These are phyloP conservation scores for Otatea glauca DNA, from an alignment of 176 grass and related monocot species.

Conservation along the genomic window DNA sequence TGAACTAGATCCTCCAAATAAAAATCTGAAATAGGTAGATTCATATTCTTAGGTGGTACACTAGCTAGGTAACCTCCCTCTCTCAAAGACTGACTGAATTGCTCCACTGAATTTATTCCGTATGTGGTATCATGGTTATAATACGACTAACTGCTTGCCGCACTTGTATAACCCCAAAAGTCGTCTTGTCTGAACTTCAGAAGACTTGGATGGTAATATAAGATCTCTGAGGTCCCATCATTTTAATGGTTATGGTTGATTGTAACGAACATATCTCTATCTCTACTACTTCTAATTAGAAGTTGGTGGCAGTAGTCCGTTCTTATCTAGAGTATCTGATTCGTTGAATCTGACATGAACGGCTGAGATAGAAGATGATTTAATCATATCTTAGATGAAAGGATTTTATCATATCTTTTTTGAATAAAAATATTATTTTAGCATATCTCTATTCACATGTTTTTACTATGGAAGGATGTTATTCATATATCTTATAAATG, in stretches of 20 bases:
- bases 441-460: no score
- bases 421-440: no score
- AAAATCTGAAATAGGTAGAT: background rate
- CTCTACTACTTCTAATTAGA: no score
- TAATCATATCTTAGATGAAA: no score
- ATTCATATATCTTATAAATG: no score
- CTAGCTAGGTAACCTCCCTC: background rate
- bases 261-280: slow-evolving; percentile 24
- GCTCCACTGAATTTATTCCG: slow-evolving; percentile 44
- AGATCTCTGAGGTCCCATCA: background rate
- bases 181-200: background rate
- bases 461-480: no score
- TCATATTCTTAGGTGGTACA: background rate
- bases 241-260: slow-evolving; percentile 21
- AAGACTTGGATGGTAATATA: background rate
- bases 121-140: slow-evolving; percentile 28
- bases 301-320: no score
- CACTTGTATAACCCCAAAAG: background rate
- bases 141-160: background rate
- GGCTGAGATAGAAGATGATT: no score
- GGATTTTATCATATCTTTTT: no score
- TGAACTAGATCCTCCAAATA: background rate
- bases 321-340: no score
- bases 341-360: no score
- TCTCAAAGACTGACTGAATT: background rate